Conservation (phyloP, 257 asterid species). For the Dorcoceras hygrometricum region DNA sequence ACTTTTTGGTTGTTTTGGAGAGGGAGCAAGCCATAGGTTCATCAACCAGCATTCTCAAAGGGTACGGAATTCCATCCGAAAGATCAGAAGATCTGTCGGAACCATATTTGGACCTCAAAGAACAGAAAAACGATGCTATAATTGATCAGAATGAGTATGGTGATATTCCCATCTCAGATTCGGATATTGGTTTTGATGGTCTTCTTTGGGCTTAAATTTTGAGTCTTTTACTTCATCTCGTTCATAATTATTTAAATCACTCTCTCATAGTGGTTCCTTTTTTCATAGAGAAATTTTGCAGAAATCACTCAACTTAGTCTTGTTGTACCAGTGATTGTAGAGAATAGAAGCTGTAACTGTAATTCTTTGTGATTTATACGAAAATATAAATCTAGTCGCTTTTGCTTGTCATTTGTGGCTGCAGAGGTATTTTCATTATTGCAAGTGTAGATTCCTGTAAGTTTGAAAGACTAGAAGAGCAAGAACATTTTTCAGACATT, state of each 20-base stretch:
- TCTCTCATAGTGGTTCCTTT: neutral
- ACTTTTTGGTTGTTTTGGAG: slow-evolving; percentile 71
- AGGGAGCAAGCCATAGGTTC: slow-evolving; percentile 67
- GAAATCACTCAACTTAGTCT: neutral
- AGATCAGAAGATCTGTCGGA: slow-evolving; percentile 69
- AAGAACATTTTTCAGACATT: too few relatives aligned
- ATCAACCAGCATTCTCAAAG: slow-evolving; percentile 69
- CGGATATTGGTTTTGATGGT: slow-evolving; percentile 69
- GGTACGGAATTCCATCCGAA: slow-evolving; percentile 83
- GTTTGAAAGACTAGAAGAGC: neutral
- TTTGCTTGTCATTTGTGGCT: neutral
- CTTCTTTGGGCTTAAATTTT: slow-evolving; percentile 57
- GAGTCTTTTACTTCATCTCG: neutral
- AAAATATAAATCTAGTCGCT: neutral
- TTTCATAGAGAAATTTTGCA: neutral
- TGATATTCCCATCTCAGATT: slow-evolving; percentile 57
- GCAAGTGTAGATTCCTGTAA: too few relatives aligned
- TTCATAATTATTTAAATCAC: neutral
- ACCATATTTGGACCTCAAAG: slow-evolving; percentile 50
- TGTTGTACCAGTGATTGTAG: neutral
- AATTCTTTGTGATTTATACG: neutral
- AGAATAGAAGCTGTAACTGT: neutral
- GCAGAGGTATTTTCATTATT: too few relatives aligned
- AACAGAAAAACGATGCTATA: slow-evolving; percentile 24
- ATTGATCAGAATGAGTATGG: slow-evolving; percentile 45